phyloP scores from a whole-genome alignment of 306 rosid genomes.

The Arachis hypogaea region DNA sequence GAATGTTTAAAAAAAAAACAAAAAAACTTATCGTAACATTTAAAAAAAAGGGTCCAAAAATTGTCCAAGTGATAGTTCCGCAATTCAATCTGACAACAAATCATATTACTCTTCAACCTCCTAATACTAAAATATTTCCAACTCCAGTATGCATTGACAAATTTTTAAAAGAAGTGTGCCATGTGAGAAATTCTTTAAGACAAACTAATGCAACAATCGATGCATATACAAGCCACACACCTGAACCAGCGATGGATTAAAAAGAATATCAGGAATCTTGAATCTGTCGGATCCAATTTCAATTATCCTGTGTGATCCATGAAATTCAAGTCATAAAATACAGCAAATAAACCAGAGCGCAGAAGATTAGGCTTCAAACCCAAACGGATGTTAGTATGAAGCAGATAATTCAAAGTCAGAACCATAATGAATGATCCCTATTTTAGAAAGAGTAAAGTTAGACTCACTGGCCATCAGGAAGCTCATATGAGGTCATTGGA shows the following conservation, averaged over 20 bases:
- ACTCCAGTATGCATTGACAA: slow-evolving; percentile 4
- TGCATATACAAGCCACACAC: slow-evolving; percentile 49
- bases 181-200: not conserved
- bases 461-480: slow-evolving; percentile 99
- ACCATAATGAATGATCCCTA: not conserved
- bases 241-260: slow-evolving; percentile 87
- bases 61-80: not conserved
- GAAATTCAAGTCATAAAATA: not conserved
- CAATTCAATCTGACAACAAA: slow-evolving; percentile 7
- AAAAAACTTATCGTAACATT: not conserved
- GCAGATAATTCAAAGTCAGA: slow-evolving; percentile 26
- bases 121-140: not conserved
- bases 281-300: slow-evolving; percentile 98
- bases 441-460: slow-evolving; percentile 31
- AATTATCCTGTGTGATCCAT: slow-evolving; percentile 64
- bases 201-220: not conserved
- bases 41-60: not conserved
- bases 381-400: slow-evolving; percentile 7
- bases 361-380: slow-evolving; percentile 23
- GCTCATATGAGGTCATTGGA: slow-evolving; percentile 96
- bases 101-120: not conserved
- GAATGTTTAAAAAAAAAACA: not conserved
- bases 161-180: not conserved
- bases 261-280: slow-evolving; percentile 94
- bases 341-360: slow-evolving; percentile 13